Base-by-base conservation (phyloP, 2,329 filamentous ascomycete species). In the Fusarium caatingaense region DNA sequence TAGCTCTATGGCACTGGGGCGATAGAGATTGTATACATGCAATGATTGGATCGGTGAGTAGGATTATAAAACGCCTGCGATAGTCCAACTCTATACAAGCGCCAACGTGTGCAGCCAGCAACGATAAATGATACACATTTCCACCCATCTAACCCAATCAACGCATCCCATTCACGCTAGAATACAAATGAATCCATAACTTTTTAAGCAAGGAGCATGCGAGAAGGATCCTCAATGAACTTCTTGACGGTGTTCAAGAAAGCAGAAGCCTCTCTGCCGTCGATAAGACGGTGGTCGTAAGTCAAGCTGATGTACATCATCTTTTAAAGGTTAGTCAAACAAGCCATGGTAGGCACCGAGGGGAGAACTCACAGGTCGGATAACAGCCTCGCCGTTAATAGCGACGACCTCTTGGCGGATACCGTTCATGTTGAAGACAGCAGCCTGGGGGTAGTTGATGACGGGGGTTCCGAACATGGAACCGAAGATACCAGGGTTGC, bases 401-500 rank as follows among this genome's bases (percentile, higher is more conserved):
- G 87, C 86, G 49, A 82, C 81, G 69, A 90, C 86, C 55, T 82
- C 79, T n/a, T 82, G 79, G 61, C 88, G 88, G 51, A 81, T 82
- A 6, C 88, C 79, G 74, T 89, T 88, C 79, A 89, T 81, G 74
- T 89, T 89, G 80, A 89, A 89, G 49, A 89, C 81, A 16, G 76
- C 75, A 10, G 91, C 88, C 81, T 93, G 91, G 56, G 91, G 91
- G 60, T 91, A 91, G 84, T 93, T 93, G 84, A 93, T 92, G 75
- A 93, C 88, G 58, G 91, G 91, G 45, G 91, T 93, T 59, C 77
- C 77, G n/a, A 78, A 78, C 69, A 78, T 74, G 25, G 77, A 78
- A 18, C 76, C 76, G 79, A 93, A 93, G 89, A 93, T 92, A 73
- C 91, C 91, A 86, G 92, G 92, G 84, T 93, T 93, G 80, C 89